These are phyloP conservation scores for Aspergillus panamensis DNA, from an alignment of 495 filamentous ascomycete genomes.

Conservation along the genomic window DNA sequence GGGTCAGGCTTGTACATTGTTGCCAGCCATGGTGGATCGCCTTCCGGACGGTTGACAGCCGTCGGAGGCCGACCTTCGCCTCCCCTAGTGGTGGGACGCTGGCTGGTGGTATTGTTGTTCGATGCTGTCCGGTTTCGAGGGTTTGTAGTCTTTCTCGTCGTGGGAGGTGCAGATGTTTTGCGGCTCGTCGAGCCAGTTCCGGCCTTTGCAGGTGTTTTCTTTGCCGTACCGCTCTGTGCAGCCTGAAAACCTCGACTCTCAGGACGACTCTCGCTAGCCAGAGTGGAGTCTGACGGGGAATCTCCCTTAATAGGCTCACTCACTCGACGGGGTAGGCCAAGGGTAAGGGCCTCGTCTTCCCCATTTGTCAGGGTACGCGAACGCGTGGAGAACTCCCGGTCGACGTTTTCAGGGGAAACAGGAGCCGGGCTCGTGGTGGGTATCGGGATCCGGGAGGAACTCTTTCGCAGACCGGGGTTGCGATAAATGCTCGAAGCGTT, in stretches of 20 bases:
- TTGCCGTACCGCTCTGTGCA: constrained; percentile 12
- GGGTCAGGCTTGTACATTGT: constrained; percentile 96
- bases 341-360: constrained; percentile 58
- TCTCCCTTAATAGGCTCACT: constrained; percentile 67
- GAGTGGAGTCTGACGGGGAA: constrained; percentile 47
- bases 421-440: constrained; percentile 72
- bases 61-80: constrained; percentile 55
- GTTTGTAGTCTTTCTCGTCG: constrained; percentile 34
- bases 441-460: constrained; percentile 78
- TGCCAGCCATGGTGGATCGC: constrained; percentile 92
- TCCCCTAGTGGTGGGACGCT: constrained; percentile 63
- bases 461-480: constrained; percentile 44
- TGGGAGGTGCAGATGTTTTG: constrained; percentile 41
- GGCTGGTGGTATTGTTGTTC: constrained; percentile 27
- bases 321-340: constrained; percentile 62
- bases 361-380: constrained; percentile 54
- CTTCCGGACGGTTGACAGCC: constrained; percentile 75
- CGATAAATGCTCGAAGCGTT: constrained; percentile 37
- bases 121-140: constrained; percentile 38
- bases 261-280: constrained; percentile 44
- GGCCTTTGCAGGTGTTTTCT: constrained; percentile 32
- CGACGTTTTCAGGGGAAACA: constrained; percentile 61
- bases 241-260: constrained; percentile 35
- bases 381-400: constrained; percentile 67
- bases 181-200: constrained; percentile 36